Evolutionary conservation across 2,329 filamentous ascomycete species (phyloP).

Genomic region (Furcasterigmium sp.): DNA sequence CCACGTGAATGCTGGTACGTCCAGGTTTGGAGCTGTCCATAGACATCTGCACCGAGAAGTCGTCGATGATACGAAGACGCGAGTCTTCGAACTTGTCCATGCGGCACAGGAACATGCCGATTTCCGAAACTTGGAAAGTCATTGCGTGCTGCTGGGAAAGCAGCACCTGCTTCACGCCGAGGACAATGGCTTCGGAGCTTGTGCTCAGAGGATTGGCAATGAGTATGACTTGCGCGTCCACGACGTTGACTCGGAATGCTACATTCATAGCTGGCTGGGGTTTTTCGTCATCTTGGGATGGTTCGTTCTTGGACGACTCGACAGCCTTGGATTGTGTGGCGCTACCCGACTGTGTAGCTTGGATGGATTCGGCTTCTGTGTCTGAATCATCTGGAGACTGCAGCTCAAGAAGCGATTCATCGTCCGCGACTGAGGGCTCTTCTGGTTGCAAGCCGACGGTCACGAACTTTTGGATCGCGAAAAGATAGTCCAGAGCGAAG

Average conservation of each 20-base stretch:
- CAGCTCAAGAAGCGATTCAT: slow-evolving; percentile 50
- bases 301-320: slow-evolving; percentile 14
- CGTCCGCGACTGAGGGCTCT: slow-evolving; percentile 47
- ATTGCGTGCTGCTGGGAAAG: slow-evolving; percentile 91
- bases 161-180: slow-evolving; percentile 89
- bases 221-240: slow-evolving; percentile 93
- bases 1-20: slow-evolving; percentile 74
- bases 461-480: slow-evolving; percentile 81
- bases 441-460: slow-evolving; percentile 64
- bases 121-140: slow-evolving; percentile 86
- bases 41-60: slow-evolving; percentile 87
- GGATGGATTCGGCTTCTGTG: slow-evolving; percentile 47
- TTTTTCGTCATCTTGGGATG: slow-evolving; percentile 5
- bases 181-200: slow-evolving; percentile 91
- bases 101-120: slow-evolving; percentile 97
- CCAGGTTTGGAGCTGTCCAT: slow-evolving; percentile 65
- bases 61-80: slow-evolving; percentile 86
- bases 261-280: slow-evolving; percentile 55
- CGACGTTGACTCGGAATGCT: slow-evolving; percentile 87
- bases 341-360: slow-evolving; percentile 20
- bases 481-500: slow-evolving; percentile 91
- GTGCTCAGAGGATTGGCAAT: slow-evolving; percentile 89
- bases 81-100: slow-evolving; percentile 97
- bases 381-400: slow-evolving; percentile 41
- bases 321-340: slow-evolving; percentile 6